Percentiles rank a stretch among this genome's conserved stretches.
These are phyloP conservation scores for Radiomyces spectabilis DNA, from an alignment of 192 early-diverging fungal genomes.

Conservation along the genomic window DNA sequence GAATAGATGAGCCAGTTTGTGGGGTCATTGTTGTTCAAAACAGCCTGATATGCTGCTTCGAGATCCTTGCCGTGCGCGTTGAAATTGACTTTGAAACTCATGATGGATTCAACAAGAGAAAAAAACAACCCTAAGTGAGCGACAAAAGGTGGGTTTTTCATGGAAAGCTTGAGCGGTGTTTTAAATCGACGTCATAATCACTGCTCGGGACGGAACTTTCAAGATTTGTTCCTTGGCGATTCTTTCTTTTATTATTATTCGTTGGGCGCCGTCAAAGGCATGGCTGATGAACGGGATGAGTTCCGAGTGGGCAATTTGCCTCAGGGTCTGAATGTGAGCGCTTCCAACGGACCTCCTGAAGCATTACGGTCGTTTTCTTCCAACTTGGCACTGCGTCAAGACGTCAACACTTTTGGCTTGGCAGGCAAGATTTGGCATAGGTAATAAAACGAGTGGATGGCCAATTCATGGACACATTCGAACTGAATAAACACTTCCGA, in stretches of 20 bases:
- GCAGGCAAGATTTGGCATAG: slow-evolving; percentile 49
- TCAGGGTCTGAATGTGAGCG: slow-evolving; percentile 13
- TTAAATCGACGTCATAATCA: no score
- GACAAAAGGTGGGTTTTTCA: no score
- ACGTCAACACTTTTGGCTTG: slow-evolving; percentile 38
- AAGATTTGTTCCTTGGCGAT: no score
- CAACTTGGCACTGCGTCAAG: slow-evolving; percentile 18
- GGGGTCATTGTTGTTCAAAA: slow-evolving; percentile 42
- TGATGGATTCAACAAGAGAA: slow-evolving; percentile 18
- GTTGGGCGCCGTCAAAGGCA: not conserved
- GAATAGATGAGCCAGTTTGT: slow-evolving; percentile 72
- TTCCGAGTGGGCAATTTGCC: slow-evolving; percentile 22
- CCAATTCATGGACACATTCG: no score
- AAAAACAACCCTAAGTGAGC: not conserved
- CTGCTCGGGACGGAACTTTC: no score
- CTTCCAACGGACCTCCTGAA: slow-evolving; percentile 10
- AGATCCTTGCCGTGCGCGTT: slow-evolving; percentile 57
- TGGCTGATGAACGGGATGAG: not conserved
- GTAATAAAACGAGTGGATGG: slow-evolving; percentile 21
- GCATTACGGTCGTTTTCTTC: not conserved
- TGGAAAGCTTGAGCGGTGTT: no score
- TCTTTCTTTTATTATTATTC: not conserved
- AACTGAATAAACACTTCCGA: no score
- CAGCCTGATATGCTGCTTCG: slow-evolving; percentile 53
- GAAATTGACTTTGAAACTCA: slow-evolving; percentile 61